Evolutionary conservation across 1,284 basidiomycete genomes (phyloP).

Genomic region (Sphagnurus paluster): DNA sequence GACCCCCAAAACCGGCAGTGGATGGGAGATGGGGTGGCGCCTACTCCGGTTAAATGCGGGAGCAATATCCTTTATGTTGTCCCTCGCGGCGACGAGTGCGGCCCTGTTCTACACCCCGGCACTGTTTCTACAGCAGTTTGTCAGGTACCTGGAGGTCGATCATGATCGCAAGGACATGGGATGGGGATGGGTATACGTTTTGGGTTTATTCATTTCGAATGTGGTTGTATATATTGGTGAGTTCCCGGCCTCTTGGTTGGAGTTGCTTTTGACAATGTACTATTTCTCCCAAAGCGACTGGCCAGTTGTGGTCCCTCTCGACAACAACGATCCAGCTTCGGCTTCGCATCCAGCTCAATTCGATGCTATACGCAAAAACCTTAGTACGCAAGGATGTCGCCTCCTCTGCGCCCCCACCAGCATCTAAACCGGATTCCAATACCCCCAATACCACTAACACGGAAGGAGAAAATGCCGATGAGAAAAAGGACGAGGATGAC

Average conservation of each 20-base stretch:
- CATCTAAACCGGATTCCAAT: constrained; percentile 14
- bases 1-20: constrained; percentile 53
- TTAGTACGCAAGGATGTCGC: constrained; percentile 87
- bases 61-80: constrained; percentile 44
- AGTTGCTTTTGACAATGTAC: constrained; percentile 5
- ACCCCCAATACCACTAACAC: constrained; percentile 8
- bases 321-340: constrained; percentile 74
- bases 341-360: constrained; percentile 81
- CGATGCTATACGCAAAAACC: constrained; percentile 86
- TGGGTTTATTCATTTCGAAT: constrained; percentile 69
- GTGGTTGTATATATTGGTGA: constrained; percentile 59
- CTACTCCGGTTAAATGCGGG: constrained; percentile 54
- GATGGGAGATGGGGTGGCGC: constrained; percentile 62
- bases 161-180: constrained; percentile 50
- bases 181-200: constrained; percentile 77
- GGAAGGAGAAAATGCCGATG: constrained; percentile 33
- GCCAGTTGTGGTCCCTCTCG: constrained; percentile 70
- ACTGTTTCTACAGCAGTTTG: constrained; percentile 70
- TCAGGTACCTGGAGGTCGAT: constrained; percentile 73
- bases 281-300: constrained; percentile 35
- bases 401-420: constrained; percentile 46
- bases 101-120: constrained; percentile 78
- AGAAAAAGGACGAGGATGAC: constrained; percentile 67
- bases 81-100: constrained; percentile 64
- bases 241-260: constrained; percentile 21